Base-by-base conservation (phyloP, 1,139 yeast genomes). In the Nakaseomyces nivariensis region DNA sequence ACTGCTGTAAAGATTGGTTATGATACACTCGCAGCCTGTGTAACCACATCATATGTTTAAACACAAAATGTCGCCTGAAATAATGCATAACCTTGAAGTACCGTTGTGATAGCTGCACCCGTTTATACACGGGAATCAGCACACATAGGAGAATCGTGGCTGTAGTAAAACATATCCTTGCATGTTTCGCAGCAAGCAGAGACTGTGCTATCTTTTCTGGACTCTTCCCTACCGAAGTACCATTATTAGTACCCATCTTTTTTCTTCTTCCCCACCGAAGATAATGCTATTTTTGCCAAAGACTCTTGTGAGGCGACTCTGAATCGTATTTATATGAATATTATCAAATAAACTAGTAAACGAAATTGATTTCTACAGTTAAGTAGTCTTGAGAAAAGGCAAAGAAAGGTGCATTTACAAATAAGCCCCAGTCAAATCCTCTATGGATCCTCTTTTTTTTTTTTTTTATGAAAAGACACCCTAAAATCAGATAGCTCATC, bases 21-120 rank as follows among this genome's bases (percentile, higher is more conserved):
- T 61, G 66, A 37, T 61, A 62, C 6, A 62, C 38, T 6, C 50
- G 49, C 13, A 59, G 52, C 37, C 54, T 51, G 50, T 62, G 66
- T 4, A 59, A 36, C 56, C 57, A 57, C 29, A 17, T 17, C 22
- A 51, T 47, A 8, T 48, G 46, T 5, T 52, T 52, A 31, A 49
- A 54, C 36, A 59, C 51, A 7, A 62, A 47, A 37, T 58, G 57
- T 38, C 59, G 62, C 40, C 55, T 56, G 29, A 60, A 43, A 37
- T 54, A 51, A 49, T 62, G 67, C 22, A 54, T 51, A 8, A 58
- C 32, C 43, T 53, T 58, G 48, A 61, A 61, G 46, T 54, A 56
- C 43, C 52, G 49, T 11, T 48, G 54, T 4, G 56, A 60, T 17
- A 58, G 41, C 25, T 58, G 53, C 34, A 63, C 34, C 13, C 54